These are phyloP conservation scores for Talaromyces sp. DNA, from an alignment of 2,329 filamentous ascomycete genomes.

Conservation along the genomic window DNA sequence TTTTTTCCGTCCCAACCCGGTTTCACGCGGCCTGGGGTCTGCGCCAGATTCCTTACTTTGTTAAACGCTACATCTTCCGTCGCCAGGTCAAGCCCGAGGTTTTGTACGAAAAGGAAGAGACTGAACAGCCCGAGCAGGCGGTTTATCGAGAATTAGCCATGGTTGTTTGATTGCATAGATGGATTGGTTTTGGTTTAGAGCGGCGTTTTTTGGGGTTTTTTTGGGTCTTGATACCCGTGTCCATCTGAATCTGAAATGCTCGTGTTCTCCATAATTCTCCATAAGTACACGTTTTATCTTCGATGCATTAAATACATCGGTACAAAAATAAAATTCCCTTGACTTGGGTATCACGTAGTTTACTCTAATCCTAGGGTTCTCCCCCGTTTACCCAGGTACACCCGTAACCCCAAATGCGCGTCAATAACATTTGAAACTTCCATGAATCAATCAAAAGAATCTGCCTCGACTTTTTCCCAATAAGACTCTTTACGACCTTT, in stretches of 20 bases:
- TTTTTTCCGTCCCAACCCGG: conserved; percentile 48
- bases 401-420: no score
- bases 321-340: no score
- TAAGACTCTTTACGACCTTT: background rate
- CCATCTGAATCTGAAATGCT: background rate
- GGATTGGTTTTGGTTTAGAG: background rate
- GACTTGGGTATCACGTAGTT: no score
- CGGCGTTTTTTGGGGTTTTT: background rate
- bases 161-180: conserved; percentile 3
- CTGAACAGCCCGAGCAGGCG: background rate
- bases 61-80: conserved; percentile 29
- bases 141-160: conserved; percentile 5
- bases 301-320: no score
- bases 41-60: conserved; percentile 31
- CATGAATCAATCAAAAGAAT: background rate
- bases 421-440: background rate
- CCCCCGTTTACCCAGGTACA: no score
- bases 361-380: background rate
- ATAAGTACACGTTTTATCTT: no score
- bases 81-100: conserved; percentile 27
- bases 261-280: no score
- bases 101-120: conserved; percentile 30
- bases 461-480: background rate
- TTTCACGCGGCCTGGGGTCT: conserved; percentile 36
- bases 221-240: background rate